phyloP scores from a whole-genome alignment of 441 rosid genomes.

The Cnidoscolus chayamansa region DNA sequence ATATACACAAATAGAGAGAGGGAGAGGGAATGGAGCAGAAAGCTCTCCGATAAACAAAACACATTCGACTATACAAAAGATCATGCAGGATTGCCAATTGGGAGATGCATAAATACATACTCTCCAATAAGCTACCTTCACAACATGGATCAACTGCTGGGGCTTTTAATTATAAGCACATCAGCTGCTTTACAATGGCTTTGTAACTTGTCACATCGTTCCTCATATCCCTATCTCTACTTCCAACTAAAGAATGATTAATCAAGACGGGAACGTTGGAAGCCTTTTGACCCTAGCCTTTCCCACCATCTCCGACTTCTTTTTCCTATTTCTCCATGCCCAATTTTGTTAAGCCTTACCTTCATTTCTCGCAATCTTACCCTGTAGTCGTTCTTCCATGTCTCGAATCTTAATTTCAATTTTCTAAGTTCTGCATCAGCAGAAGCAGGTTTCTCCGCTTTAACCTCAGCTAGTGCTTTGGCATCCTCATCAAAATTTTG shows the following conservation, averaged over 20 bases:
- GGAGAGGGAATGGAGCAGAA: slow-evolving; percentile 2
- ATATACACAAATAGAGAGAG: no score
- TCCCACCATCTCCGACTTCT: slow-evolving; percentile 88
- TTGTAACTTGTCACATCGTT: neutral
- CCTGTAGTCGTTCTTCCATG: slow-evolving; percentile 93
- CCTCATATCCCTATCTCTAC: neutral
- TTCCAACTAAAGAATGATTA: no score
- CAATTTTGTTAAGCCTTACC: slow-evolving; percentile 54
- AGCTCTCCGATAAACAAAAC: slow-evolving; percentile 22
- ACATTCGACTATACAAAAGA: slow-evolving; percentile 35
- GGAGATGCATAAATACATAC: slow-evolving; percentile 26
- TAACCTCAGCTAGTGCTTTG: slow-evolving; percentile 49
- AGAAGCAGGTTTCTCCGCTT: slow-evolving; percentile 35
- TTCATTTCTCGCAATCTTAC: slow-evolving; percentile 64
- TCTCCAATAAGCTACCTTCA: slow-evolving; percentile 22
- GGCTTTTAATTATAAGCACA: neutral
- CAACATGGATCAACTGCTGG: slow-evolving; percentile 9
- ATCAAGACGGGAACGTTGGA: neutral
- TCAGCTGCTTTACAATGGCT: slow-evolving; percentile 10
- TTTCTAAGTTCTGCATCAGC: slow-evolving; percentile 57
- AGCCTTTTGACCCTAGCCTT: slow-evolving; percentile 38
- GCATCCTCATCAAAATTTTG: slow-evolving; percentile 67
- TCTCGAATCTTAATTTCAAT: slow-evolving; percentile 61
- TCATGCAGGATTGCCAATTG: slow-evolving; percentile 25
- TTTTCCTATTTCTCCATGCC: slow-evolving; percentile 47